phyloP scores from a whole-genome alignment of 2,329 filamentous ascomycete genomes.

The Colletotrichum sp. region DNA sequence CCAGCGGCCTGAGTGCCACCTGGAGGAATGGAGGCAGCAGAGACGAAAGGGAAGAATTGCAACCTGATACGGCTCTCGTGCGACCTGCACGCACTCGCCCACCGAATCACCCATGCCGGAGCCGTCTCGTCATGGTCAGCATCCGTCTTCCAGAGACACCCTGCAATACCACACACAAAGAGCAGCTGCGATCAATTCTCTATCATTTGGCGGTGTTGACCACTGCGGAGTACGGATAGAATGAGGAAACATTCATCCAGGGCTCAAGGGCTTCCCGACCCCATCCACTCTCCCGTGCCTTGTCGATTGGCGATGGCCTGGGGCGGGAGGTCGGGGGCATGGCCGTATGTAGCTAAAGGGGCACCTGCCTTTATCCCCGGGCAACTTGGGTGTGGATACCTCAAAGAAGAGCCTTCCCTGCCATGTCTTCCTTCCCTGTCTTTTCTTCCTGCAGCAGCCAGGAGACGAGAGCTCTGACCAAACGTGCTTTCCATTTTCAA shows the following conservation, averaged over 20 bases:
- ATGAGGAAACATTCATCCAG: neutral
- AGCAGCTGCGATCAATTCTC: neutral
- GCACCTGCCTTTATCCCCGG: neutral
- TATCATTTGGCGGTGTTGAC: neutral
- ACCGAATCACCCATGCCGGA: neutral
- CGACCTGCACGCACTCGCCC: neutral
- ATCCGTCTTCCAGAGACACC: neutral
- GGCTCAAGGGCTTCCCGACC: neutral
- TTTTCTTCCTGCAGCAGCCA: neutral
- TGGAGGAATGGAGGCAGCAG: neutral
- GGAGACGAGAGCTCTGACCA: slow-evolving; percentile 1
- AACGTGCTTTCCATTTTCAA: neutral
- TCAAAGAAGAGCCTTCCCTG: neutral
- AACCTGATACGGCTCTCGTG: neutral
- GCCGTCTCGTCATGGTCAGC: neutral
- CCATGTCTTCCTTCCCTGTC: neutral
- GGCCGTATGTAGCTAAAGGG: slow-evolving; percentile 10
- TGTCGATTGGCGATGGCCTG: neutral
- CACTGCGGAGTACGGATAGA: neutral
- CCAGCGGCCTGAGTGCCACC: neutral
- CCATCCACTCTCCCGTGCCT: neutral
- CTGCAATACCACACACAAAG: neutral
- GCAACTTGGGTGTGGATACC: neutral
- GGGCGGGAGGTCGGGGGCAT: neutral
- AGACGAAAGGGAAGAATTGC: neutral